Evolutionary conservation across 2,329 filamentous ascomycete genomes (phyloP).

Genomic region (Ceratocystis papillata): DNA sequence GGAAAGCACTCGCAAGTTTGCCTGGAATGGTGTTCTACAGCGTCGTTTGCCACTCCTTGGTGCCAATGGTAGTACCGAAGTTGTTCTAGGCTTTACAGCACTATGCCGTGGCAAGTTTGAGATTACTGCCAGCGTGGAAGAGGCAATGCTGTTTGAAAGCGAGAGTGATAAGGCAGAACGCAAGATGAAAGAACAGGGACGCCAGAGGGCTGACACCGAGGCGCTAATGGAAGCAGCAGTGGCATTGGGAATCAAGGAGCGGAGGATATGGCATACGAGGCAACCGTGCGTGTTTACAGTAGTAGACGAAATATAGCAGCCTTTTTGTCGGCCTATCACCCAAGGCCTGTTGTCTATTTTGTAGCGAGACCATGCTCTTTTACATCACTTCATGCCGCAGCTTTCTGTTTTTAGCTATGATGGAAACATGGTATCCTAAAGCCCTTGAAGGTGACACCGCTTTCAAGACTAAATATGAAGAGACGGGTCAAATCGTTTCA

Average conservation of each 20-base stretch:
- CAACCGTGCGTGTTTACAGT: slow-evolving; percentile 47
- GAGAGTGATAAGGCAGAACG: slow-evolving; percentile 29
- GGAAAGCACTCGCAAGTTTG: slow-evolving; percentile 70
- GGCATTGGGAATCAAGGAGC: slow-evolving; percentile 45
- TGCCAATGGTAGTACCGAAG: slow-evolving; percentile 47
- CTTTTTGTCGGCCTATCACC: not conserved
- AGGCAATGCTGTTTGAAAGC: slow-evolving; percentile 48
- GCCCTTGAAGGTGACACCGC: too few relatives aligned
- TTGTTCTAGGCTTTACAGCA: slow-evolving; percentile 59
- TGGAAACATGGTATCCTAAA: not conserved
- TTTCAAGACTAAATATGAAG: not conserved
- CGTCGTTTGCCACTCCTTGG: slow-evolving; percentile 54
- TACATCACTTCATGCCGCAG: not conserved
- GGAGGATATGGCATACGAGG: slow-evolving; percentile 54
- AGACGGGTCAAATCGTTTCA: not conserved
- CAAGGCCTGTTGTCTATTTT: not conserved
- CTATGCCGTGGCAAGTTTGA: slow-evolving; percentile 76
- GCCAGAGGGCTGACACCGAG: slow-evolving; percentile 44
- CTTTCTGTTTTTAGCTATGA: not conserved
- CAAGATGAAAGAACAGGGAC: slow-evolving; percentile 28
- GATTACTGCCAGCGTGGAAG: slow-evolving; percentile 68
- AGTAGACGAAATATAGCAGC: slow-evolving; percentile 32
- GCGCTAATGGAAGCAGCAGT: slow-evolving; percentile 45
- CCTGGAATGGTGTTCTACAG: slow-evolving; percentile 78
- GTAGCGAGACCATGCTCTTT: not conserved